A percentile compares a stretch with the other conserved stretches of the same genome.
phyloP scores from a whole-genome alignment of 352 stramenopile genomes.

The Phytophthora meadii region DNA sequence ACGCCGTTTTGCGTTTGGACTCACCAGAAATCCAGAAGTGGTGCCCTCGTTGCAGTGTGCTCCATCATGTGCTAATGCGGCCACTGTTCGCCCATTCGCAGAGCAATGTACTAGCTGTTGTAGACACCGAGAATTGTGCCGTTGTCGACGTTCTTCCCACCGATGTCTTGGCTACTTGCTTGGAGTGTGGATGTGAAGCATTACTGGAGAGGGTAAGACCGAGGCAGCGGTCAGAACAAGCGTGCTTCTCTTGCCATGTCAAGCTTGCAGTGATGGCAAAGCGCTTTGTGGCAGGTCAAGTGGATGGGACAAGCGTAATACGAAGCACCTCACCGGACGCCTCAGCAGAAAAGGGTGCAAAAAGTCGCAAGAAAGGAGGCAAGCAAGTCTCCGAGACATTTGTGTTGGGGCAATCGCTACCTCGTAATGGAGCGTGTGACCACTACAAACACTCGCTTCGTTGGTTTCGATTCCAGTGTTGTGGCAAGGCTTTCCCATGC shows the following conservation, averaged over 20 bases:
- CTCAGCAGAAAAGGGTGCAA: slow-evolving; percentile 23
- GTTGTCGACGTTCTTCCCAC: slow-evolving; percentile 75
- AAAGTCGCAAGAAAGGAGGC: slow-evolving; percentile 45
- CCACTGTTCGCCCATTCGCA: slow-evolving; percentile 75
- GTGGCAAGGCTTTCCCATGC: slow-evolving; percentile 80
- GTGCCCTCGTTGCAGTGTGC: slow-evolving; percentile 81
- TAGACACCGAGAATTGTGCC: slow-evolving; percentile 77
- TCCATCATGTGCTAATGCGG: slow-evolving; percentile 70
- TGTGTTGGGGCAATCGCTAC: slow-evolving; percentile 71
- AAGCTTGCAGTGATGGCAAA: slow-evolving; percentile 80
- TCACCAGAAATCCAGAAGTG: slow-evolving; percentile 64
- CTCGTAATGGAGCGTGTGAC: slow-evolving; percentile 71
- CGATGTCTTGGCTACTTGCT: slow-evolving; percentile 75
- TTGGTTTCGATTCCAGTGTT: slow-evolving; percentile 90
- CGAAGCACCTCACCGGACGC: slow-evolving; percentile 14
- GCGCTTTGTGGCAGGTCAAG: slow-evolving; percentile 52
- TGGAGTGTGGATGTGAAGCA: slow-evolving; percentile 71
- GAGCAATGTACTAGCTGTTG: slow-evolving; percentile 69
- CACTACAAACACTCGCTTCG: slow-evolving; percentile 85
- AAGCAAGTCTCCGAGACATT: slow-evolving; percentile 60
- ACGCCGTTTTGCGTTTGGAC: slow-evolving; percentile 59
- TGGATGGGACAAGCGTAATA: slow-evolving; percentile 23
- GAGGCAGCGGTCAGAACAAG: slow-evolving; percentile 63
- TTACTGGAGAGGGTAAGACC: slow-evolving; percentile 60
- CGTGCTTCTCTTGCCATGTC: slow-evolving; percentile 79